Evolutionary conservation across 805 yeast genomes (phyloP).

Genomic region (Saccharomycopsis sp.): DNA sequence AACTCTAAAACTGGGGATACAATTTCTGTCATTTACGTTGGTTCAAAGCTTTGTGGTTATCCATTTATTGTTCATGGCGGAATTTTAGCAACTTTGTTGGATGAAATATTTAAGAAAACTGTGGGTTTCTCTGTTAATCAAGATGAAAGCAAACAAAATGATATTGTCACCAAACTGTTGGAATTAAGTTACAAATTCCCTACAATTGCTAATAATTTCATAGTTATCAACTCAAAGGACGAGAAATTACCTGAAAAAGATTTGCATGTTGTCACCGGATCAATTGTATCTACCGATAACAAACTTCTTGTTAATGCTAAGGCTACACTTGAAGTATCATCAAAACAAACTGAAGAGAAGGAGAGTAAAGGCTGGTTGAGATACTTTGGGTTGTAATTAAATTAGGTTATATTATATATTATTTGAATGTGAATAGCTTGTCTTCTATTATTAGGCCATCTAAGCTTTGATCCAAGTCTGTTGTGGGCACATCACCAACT

Average conservation of each 20-base stretch:
- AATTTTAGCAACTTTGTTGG: conserved; percentile 69
- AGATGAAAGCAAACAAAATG: conserved; percentile 23
- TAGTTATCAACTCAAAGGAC: conserved; percentile 52
- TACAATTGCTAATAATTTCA: conserved; percentile 70
- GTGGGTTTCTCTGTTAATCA: conserved; percentile 32
- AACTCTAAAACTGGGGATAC: conserved; percentile 45
- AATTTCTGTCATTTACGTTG: conserved; percentile 66
- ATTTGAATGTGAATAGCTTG: no score
- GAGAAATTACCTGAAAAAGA: conserved; percentile 26
- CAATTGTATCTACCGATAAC: conserved; percentile 47
- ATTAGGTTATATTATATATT: no score
- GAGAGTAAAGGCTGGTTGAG: no score
- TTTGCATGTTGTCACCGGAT: conserved; percentile 40
- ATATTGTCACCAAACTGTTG: conserved; percentile 41
- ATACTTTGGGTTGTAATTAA: no score
- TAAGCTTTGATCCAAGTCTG: conserved; percentile 55
- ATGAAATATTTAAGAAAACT: conserved; percentile 62
- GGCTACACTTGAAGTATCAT: conserved; percentile 38
- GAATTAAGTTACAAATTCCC: conserved; percentile 58
- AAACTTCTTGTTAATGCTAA: conserved; percentile 49
- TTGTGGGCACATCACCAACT: conserved; percentile 45
- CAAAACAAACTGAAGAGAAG: no score
- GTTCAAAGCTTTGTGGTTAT: conserved; percentile 74
- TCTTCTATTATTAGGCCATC: conserved; percentile 47
- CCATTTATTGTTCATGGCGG: conserved; percentile 91